Conservation (phyloP, 1,284 basidiomycete genomes). For the Leucoagaricus sp. region DNA sequence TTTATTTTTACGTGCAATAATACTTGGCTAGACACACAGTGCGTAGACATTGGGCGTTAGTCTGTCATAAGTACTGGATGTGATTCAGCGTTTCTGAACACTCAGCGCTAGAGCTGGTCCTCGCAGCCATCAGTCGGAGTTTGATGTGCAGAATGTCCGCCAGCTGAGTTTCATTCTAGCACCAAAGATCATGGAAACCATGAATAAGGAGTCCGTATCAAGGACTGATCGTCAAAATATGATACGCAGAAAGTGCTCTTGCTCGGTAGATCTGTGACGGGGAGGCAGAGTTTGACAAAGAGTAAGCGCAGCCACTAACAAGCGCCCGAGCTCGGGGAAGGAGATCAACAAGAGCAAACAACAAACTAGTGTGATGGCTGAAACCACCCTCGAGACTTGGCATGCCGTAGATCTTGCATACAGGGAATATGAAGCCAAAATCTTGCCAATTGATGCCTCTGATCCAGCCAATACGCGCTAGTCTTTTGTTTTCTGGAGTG, state of each 20-base stretch:
- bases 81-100: too few relatives aligned
- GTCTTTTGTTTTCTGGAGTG: not conserved
- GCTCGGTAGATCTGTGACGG: not conserved
- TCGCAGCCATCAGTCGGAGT: conserved; percentile 12
- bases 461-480: too few relatives aligned
- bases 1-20: too few relatives aligned
- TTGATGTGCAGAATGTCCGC: not conserved
- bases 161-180: not conserved
- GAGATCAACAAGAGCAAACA: conserved; percentile 13
- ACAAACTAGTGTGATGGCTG: not conserved
- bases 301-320: conserved; percentile 4
- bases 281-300: conserved; percentile 6
- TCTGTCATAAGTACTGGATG: too few relatives aligned
- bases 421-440: not conserved
- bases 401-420: too few relatives aligned
- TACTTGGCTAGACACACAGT: too few relatives aligned
- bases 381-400: too few relatives aligned
- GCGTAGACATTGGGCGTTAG: too few relatives aligned
- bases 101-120: not conserved
- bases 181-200: not conserved
- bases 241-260: not conserved
- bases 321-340: conserved; percentile 14
- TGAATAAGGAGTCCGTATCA: not conserved
- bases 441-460: too few relatives aligned
- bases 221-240: not conserved